Conservation (phyloP, 179 eudicot genomes). For the Amaranthus tricolor region DNA sequence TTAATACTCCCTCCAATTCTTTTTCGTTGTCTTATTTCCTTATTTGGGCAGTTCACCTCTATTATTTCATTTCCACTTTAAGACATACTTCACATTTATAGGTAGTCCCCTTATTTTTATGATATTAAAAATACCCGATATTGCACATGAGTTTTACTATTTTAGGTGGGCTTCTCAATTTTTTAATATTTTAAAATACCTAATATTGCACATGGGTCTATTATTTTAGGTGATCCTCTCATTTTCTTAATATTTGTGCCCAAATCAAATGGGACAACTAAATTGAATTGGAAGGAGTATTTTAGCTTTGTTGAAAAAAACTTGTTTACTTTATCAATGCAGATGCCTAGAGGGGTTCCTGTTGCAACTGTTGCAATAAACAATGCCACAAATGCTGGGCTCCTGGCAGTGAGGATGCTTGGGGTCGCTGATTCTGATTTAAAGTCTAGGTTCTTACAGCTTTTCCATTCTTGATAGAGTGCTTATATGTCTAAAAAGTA, state of each 20-base stretch:
- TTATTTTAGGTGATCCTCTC: too few species aligned
- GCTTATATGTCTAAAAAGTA: too few species aligned
- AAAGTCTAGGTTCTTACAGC: constrained; percentile 49
- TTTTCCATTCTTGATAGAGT: not conserved
- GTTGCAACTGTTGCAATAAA: constrained; percentile 94
- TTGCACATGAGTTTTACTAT: too few species aligned
- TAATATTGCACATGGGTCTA: not conserved
- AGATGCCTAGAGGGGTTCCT: constrained; percentile 99
- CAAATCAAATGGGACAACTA: too few species aligned
- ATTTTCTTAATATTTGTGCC: too few species aligned
- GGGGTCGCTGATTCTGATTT: constrained; percentile 63
- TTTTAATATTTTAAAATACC: not conserved
- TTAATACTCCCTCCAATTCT: too few species aligned
- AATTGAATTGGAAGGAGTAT: not conserved
- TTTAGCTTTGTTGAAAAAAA: not conserved
- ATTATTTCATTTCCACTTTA: too few species aligned
- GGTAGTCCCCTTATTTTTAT: too few species aligned
- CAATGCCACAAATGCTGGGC: constrained; percentile 91
- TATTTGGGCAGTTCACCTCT: too few species aligned
- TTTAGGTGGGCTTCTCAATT: not conserved
- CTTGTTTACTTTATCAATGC: constrained; percentile 16
- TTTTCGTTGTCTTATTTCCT: too few species aligned
- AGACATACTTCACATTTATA: too few species aligned
- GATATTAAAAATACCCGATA: too few species aligned
- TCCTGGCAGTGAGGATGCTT: constrained; percentile 77